Conservation (phyloP, 2,329 filamentous ascomycete species). For the Paraconiothyrium brasiliense region DNA sequence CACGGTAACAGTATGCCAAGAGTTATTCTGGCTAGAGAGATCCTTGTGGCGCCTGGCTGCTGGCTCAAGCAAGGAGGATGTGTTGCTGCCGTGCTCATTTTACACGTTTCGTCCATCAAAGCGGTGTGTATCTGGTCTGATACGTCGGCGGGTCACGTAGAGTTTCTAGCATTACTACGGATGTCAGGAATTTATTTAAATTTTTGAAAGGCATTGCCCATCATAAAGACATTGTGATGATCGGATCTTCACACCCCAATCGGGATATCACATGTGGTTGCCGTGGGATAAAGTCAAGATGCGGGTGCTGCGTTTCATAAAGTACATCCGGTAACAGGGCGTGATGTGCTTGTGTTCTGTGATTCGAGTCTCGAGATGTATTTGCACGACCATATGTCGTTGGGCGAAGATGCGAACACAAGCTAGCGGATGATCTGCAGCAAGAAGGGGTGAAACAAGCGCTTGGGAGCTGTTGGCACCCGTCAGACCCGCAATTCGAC, state of each 20-base stretch:
- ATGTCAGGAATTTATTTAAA: background rate
- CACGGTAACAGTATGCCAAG: constrained; percentile 10
- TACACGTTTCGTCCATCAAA: background rate
- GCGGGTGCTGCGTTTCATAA: background rate
- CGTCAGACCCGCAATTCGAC: constrained; percentile 28
- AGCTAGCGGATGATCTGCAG: constrained; percentile 32
- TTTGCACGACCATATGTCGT: constrained; percentile 27
- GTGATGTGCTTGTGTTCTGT: background rate
- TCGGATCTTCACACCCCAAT: background rate
- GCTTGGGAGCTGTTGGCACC: constrained; percentile 30
- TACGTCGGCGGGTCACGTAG: background rate
- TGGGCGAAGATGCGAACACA: constrained; percentile 35
- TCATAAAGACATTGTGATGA: background rate
- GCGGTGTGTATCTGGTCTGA: background rate
- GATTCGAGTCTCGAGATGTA: background rate
- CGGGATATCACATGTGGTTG: background rate
- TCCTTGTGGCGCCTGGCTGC: constrained; percentile 28
- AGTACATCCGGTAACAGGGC: background rate
- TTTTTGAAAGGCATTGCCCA: background rate
- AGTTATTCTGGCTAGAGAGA: constrained; percentile 1
- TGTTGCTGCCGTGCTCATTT: background rate
- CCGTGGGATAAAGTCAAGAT: background rate
- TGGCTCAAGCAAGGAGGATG: constrained; percentile 24
- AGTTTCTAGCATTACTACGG: background rate
- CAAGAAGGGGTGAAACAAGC: constrained; percentile 28